Conservation (phyloP, 495 filamentous ascomycete species). For the Hypoxylon fragiforme region DNA sequence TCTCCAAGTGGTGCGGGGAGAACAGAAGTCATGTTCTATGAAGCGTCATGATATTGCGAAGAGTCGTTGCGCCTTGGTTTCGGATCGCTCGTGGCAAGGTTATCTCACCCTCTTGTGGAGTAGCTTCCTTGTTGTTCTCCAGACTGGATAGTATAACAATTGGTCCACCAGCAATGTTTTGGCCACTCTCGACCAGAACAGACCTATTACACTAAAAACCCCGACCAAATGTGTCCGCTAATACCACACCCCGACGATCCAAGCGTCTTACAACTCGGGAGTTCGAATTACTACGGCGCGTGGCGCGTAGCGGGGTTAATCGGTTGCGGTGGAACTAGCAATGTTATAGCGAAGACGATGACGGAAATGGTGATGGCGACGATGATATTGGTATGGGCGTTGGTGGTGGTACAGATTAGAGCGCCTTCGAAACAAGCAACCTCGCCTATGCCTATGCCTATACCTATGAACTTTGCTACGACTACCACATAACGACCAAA, state of each 20-base stretch:
- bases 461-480: slow-evolving; percentile 10
- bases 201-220: slow-evolving; percentile 21
- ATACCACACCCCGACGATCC: slow-evolving; percentile 21
- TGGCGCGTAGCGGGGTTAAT: slow-evolving; percentile 8
- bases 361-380: too few relatives aligned
- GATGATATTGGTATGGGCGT: too few relatives aligned
- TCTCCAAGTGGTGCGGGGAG: slow-evolving; percentile 48
- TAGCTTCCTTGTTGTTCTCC: slow-evolving; percentile 14
- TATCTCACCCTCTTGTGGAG: slow-evolving; percentile 21
- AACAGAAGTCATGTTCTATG: slow-evolving; percentile 51
- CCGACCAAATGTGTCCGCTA: slow-evolving; percentile 28
- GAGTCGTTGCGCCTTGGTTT: slow-evolving; percentile 24
- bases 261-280: slow-evolving; percentile 31
- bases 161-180: slow-evolving; percentile 24
- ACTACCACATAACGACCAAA: slow-evolving; percentile 31
- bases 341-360: background rate
- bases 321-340: slow-evolving; percentile 5
- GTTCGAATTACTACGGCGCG: slow-evolving; percentile 19
- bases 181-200: slow-evolving; percentile 18
- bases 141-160: slow-evolving; percentile 14
- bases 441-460: slow-evolving; percentile 20
- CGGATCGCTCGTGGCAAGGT: slow-evolving; percentile 18
- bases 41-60: slow-evolving; percentile 30
- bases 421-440: slow-evolving; percentile 24
- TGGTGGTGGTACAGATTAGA: background rate